Base-by-base conservation (phyloP, 495 filamentous ascomycete species). In the Apodospora peruviana region DNA sequence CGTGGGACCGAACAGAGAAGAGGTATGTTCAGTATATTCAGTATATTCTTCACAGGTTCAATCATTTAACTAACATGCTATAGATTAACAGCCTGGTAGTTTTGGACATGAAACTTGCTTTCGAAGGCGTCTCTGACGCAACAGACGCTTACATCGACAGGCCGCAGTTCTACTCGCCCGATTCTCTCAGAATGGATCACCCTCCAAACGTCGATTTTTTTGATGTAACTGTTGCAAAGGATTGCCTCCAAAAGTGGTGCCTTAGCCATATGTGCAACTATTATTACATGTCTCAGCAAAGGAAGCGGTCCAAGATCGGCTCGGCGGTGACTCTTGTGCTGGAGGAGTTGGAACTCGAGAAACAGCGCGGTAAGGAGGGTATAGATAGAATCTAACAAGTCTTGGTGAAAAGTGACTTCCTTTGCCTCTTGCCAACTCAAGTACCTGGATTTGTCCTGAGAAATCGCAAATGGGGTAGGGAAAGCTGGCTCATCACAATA, bases 401-500 rank as follows among this genome's bases (percentile, higher is more conserved):
- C 22, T 11, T 53, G 14, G 46, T 40, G 29, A 38, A 34, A 12
- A 54, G 65, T 1, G 55, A 67, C 1, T 40, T 69, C 10, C 29
- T 61, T 21, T 2, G 60, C 2, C 61, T 73, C 3, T 52, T 75
- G 36, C 60, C 70, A 0, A 59, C 63, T n/a, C 48, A 57, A 2
- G 61, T 73, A 2, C 67, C 65, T 43, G 71, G 57, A 0, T 73
- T 72, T 41, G 52, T 64, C 5, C 52, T 75, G 19, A 58, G 68
- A 8, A 67, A 47, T 27, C 62, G 71, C 11, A 69, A 63, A 54
- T 75, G 69, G 71, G 60, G 62, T 62, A 27, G 25, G 52, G 37
- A 21, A 10, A n/a, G 23, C 8, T n/a, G n/a, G n/a, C 23, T 32
- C 2, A n/a, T 5, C 16, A n/a, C 22, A 27, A 12, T 32, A 4